Evolutionary conservation across 1,139 yeast species (phyloP).

Genomic region (Kodamaea suecica): DNA sequence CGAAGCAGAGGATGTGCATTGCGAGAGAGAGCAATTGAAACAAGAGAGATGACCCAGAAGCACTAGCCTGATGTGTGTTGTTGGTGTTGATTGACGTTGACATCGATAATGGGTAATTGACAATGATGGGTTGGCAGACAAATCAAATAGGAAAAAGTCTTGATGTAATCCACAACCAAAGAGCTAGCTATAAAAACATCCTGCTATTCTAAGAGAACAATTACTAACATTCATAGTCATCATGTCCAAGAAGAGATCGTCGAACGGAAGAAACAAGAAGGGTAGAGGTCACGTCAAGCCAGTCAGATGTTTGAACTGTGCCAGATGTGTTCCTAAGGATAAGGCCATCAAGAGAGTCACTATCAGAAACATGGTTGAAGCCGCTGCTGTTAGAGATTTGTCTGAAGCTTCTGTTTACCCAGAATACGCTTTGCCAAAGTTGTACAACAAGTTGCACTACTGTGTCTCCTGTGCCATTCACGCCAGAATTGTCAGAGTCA

Average conservation of each 20-base stretch:
- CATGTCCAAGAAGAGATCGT: constrained; percentile 99
- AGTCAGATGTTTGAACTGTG: constrained; percentile 99
- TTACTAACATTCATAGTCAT: constrained; percentile 38
- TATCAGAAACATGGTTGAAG: constrained; percentile 99
- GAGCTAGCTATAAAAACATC: no score
- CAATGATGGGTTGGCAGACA: no score
- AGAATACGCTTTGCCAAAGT: constrained; percentile 99
- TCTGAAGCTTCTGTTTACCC: constrained; percentile 99
- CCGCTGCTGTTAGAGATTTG: constrained; percentile 99
- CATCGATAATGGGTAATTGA: no score
- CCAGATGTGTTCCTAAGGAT: constrained; percentile 99
- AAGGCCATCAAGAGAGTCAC: constrained; percentile 99
- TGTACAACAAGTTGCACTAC: constrained; percentile 99
- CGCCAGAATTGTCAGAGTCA: constrained; percentile 99
- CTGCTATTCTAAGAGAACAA: no score
- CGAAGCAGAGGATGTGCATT: not conserved
- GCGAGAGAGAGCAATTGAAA: no score
- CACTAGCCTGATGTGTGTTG: no score
- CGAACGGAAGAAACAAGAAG: constrained; percentile 99
- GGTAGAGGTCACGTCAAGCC: constrained; percentile 99
- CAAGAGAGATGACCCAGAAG: not conserved
- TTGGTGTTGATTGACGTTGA: no score
- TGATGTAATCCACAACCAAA: no score
- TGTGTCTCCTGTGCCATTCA: constrained; percentile 99
- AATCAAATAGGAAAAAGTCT: no score